These are phyloP conservation scores for Oehlia diaphana DNA, from an alignment of 192 early-diverging fungal genomes.

Conservation along the genomic window DNA sequence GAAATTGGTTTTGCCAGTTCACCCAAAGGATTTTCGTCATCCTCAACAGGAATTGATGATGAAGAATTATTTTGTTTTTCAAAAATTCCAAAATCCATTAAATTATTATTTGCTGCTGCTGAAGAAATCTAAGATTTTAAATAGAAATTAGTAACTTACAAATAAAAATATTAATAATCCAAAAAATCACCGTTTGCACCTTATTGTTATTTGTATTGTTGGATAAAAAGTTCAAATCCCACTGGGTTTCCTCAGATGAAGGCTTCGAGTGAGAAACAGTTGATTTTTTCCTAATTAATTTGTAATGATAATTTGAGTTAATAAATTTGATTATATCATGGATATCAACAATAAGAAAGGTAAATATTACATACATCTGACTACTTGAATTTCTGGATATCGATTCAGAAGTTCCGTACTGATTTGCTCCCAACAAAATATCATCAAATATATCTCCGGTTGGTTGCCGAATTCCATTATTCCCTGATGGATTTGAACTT, in stretches of 20 bases:
- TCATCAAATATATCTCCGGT: neutral
- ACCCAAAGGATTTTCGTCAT: conserved; percentile 2
- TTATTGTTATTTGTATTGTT: neutral
- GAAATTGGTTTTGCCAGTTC: neutral
- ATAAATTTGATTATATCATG: neutral
- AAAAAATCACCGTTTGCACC: neutral
- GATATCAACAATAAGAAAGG: neutral
- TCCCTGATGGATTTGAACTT: neutral
- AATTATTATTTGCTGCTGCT: neutral
- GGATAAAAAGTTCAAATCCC: conserved; percentile 15
- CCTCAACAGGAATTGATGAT: neutral
- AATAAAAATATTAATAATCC: neutral
- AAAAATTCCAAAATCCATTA: conserved; percentile 15
- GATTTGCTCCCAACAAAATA: neutral
- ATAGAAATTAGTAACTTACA: neutral
- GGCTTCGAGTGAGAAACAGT: neutral
- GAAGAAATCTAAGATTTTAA: neutral
- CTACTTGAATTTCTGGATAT: neutral
- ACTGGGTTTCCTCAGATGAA: neutral
- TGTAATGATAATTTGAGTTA: neutral
- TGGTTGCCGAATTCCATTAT: neutral
- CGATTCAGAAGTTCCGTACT: neutral
- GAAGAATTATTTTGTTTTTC: neutral
- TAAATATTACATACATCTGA: neutral
- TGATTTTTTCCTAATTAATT: neutral